A percentile compares a stretch with the other conserved stretches of the same genome.
Evolutionary conservation across 768 basidiomycete genomes (phyloP).

Genomic region (Mycena maculata): DNA sequence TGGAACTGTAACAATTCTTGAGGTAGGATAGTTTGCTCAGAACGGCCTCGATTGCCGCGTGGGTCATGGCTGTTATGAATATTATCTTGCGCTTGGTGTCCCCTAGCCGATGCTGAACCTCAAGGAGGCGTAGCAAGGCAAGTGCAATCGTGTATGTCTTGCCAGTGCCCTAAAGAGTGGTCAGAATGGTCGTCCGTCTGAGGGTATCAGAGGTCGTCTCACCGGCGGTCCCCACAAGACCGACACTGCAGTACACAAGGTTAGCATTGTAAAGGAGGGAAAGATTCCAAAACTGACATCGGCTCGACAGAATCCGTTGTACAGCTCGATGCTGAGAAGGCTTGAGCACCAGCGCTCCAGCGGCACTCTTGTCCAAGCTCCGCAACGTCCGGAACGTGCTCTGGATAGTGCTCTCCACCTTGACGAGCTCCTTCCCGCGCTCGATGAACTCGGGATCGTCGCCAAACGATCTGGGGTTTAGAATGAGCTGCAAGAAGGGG

Average conservation of each 20-base stretch:
- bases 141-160: conserved; percentile 65
- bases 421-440: conserved; percentile 42
- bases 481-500: conserved; percentile 59
- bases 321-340: conserved; percentile 60
- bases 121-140: conserved; percentile 58
- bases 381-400: conserved; percentile 52
- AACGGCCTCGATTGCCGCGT: conserved; percentile 65
- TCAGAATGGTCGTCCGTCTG: conserved; percentile 1
- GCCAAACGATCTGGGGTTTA: conserved; percentile 55
- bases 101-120: conserved; percentile 50
- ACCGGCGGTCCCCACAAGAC: conserved; percentile 67
- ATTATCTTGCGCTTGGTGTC: conserved; percentile 49
- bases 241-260: conserved; percentile 42
- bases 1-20: conserved; percentile 49
- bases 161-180: conserved; percentile 53
- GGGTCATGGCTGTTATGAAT: conserved; percentile 64
- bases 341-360: conserved; percentile 56
- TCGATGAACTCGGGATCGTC: conserved; percentile 34
- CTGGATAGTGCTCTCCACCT: conserved; percentile 53
- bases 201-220: conserved; percentile 18
- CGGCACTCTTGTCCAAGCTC: conserved; percentile 47
- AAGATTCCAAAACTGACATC: conserved; percentile 32
- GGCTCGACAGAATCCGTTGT: conserved; percentile 55
- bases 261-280: not conserved
- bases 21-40: conserved; percentile 54